Evolutionary conservation across 805 yeast genomes (phyloP), one percentile per base, ranked within the genome.

Genomic region (Naumovozyma baii): DNA sequence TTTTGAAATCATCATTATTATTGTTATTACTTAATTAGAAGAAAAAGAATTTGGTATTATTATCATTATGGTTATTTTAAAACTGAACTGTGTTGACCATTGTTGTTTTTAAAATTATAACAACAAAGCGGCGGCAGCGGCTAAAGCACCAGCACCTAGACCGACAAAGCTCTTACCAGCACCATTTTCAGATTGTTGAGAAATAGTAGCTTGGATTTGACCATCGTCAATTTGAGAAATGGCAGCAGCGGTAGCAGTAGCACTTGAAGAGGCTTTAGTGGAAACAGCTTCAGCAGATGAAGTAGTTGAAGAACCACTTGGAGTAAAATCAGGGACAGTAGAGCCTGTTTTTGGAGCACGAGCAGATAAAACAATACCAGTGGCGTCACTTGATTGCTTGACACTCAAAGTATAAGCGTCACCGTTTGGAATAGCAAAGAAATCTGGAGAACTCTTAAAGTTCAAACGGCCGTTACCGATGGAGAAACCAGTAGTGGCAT

Each of bases 371-470:
- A 44, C 48, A 32, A 50, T 45, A 10, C 50, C 48, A 1, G 50
- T 34, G 36, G 51, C 52, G 22, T 45, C 42, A 12, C 41, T 57
- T 3, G 48, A 38, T 46, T 48, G 44, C 34, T 55, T 50, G 17
- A 52, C 44, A 29, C 56, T 56, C 15, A 56, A 39, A 12, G 44
- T 33, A 48, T 62, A 61, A 12, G 39, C 18, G 4, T 44, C 43
- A 17, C 48, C 46, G 28, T 60, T 47, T 29, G 68, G 66, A 41
- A 68, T 63, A 28, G 71, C 71, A 29, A 55, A 52, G 60, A 69
- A 72, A 31, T 50, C 61, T 19, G 53, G 46, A 16, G 45, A 37
- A 34, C 37, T 35, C 10, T 37, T 19, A 15, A 20, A 47, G 13
- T 39, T 42, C 31, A 47, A 19, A 18, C 26, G 13, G 15, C 43